Percentiles rank a stretch among this genome's conserved stretches.
These are phyloP conservation scores for Leccinum insolens DNA, from an alignment of 1,284 basidiomycete species.

Conservation along the genomic window DNA sequence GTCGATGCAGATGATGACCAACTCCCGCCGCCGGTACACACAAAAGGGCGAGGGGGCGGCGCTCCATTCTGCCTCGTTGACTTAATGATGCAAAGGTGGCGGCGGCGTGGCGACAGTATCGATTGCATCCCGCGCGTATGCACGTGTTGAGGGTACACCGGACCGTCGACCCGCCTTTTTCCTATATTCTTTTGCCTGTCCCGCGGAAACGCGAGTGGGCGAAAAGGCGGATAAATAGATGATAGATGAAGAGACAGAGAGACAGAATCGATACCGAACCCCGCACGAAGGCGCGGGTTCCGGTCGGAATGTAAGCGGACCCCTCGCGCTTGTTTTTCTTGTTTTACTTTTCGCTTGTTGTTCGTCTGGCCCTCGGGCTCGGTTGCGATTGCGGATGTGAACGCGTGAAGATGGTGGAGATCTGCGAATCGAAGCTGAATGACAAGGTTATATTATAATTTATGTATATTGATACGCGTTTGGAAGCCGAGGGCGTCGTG, in stretches of 20 bases:
- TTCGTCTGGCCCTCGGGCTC: not conserved
- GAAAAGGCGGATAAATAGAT: not conserved
- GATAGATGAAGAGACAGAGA: not conserved
- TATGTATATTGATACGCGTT: not conserved
- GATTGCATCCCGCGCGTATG: not conserved
- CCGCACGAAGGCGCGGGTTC: not conserved
- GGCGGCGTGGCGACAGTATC: not conserved
- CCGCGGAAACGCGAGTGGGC: not conserved
- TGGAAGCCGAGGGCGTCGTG: not conserved
- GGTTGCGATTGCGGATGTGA: not conserved
- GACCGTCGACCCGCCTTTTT: not conserved
- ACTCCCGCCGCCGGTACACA: not conserved
- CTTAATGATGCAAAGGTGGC: not conserved
- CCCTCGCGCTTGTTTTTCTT: not conserved
- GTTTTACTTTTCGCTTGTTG: not conserved
- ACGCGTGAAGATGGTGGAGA: not conserved
- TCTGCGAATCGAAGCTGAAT: not conserved
- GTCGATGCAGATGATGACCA: not conserved
- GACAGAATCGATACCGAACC: not conserved
- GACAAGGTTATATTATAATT: not conserved
- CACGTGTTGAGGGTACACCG: not conserved
- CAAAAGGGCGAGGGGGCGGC: not conserved
- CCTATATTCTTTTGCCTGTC: not conserved
- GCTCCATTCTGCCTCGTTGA: not conserved
- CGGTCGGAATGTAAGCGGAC: not conserved